Conservation (phyloP, 768 basidiomycete genomes). For the Pleurotus citrinopileatus region DNA sequence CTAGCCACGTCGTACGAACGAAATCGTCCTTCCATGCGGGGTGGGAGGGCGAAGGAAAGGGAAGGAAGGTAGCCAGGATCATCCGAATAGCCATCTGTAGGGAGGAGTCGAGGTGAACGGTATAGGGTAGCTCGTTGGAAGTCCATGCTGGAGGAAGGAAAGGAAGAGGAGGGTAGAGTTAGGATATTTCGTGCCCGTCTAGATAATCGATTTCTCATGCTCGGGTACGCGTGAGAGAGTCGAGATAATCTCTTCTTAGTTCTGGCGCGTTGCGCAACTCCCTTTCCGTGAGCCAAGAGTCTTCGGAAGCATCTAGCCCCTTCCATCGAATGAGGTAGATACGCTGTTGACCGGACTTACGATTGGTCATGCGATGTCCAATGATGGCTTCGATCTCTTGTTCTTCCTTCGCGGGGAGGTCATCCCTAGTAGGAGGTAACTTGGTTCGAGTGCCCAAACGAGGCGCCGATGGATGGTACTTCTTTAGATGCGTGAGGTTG, state of each 20-base stretch:
- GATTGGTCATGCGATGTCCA: not conserved
- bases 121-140: not conserved
- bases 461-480: not conserved
- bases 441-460: not conserved
- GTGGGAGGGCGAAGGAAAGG: not conserved
- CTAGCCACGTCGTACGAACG: not conserved
- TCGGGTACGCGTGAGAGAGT: not conserved
- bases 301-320: slow-evolving; percentile 1
- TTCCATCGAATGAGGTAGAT: slow-evolving; percentile 8
- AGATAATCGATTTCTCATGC: too few species aligned
- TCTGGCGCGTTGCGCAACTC: slow-evolving; percentile 6
- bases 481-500: slow-evolving; percentile 1
- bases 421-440: not conserved
- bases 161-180: not conserved
- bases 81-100: not conserved
- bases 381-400: not conserved
- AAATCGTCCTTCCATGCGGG: too few species aligned
- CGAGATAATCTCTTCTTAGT: not conserved
- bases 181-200: too few species aligned
- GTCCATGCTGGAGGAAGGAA: not conserved
- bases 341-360: not conserved
- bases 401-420: not conserved
- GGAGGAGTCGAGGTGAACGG: not conserved
- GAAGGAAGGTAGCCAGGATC: not conserved
- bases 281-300: slow-evolving; percentile 3